Conservation (phyloP, 2,329 filamentous ascomycete genomes). For the Sporothrix humicola region DNA sequence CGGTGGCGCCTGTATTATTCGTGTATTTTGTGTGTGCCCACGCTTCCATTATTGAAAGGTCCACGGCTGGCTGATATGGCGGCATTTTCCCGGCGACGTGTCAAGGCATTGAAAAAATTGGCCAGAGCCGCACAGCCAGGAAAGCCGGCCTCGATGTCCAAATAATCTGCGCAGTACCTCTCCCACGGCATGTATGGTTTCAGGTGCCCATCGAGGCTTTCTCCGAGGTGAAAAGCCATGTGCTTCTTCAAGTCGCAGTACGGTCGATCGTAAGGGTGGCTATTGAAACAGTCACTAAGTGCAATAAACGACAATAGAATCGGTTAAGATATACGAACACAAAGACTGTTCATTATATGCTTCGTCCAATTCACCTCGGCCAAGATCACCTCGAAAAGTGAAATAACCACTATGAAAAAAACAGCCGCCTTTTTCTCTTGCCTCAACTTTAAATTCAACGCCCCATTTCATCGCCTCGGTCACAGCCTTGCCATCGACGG, state of each 20-base stretch:
- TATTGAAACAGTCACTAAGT: neutral
- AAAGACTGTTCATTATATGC: no score
- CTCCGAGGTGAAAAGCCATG: neutral
- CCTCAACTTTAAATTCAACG: neutral
- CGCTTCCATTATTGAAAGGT: neutral
- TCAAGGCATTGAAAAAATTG: constrained; percentile 20
- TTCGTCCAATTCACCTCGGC: constrained; percentile 23
- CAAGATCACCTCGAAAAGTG: constrained; percentile 24
- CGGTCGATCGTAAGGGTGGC: constrained; percentile 25
- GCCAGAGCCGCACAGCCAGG: constrained; percentile 26
- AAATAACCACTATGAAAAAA: constrained; percentile 28
- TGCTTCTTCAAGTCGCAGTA: neutral
- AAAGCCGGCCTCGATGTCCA: neutral
- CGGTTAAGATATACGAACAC: neutral
- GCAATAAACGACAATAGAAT: constrained; percentile 2
- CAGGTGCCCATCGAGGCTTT: neutral
- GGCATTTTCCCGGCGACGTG: neutral
- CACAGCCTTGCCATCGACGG: constrained; percentile 14
- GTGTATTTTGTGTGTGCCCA: no score
- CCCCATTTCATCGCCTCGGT: constrained; percentile 25
- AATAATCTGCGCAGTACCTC: neutral
- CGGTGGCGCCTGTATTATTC: no score
- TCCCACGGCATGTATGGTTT: neutral
- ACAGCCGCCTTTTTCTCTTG: neutral
- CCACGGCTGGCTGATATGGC: neutral